Evolutionary conservation across 2,329 filamentous ascomycete genomes (phyloP), one percentile per base, ranked within the genome.

Genomic region (Penicillium frequentans): DNA sequence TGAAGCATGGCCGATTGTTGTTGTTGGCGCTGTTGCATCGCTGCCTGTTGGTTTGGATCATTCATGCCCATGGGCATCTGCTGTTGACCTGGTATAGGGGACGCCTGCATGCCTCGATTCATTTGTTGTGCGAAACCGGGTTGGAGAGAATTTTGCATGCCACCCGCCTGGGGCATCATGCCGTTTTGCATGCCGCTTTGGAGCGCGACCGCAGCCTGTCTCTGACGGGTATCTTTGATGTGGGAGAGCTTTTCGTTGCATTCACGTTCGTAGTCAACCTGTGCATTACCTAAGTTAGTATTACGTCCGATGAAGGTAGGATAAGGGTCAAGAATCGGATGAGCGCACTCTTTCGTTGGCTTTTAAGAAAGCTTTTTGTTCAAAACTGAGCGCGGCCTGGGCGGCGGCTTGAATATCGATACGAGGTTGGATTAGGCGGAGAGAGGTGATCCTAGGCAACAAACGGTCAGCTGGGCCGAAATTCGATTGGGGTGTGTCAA

Each of bases 91-190:
- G 71, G 63, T 44, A 84, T 79, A 0, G 80, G 77, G 2, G 81
- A 82, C 4, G 77, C 67, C 61, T 83, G 82, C 75, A 83, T 78
- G 24, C 73, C 79, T 53, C 77, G 78, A 54, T 78, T 79, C 59
- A 82, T 74, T 56, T 82, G 80, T 21, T 79, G 75, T 13, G 79
- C 75, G 57, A 82, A 82, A 35, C 78, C 75, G 52, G 78, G 77
- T 42, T 70, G 67, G 23, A 75, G 71, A 59, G 77, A 75, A 58
- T 39, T 56, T 21, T 46, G 54, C 47, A 56, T 50, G n/a, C 19
- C 33, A 23, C 42, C 43, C 19, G 19, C 42, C 31, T 53, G 50
- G 31, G 52, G 52, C 21, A 74, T 73, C 68, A 77, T 74, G 52
- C 39, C 39, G 11, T 23, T 42, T 42, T 42, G 39, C 39, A 42